phyloP scores from a whole-genome alignment of 345 rosid species.

The Clausena lansium region DNA sequence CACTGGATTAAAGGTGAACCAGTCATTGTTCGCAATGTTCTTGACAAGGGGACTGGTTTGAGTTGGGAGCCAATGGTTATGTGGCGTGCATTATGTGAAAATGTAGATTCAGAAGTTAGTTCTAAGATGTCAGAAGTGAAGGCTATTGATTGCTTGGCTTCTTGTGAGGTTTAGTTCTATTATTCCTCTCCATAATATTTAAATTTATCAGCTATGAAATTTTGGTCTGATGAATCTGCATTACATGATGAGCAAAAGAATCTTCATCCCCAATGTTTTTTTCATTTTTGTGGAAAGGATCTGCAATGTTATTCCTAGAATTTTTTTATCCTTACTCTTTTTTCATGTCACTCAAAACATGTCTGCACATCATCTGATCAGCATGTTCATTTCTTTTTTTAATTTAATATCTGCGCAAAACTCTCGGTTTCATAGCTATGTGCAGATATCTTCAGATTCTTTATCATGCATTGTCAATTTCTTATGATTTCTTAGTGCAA shows the following conservation, averaged over 20 bases:
- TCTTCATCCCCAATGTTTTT: background rate
- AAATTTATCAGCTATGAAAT: background rate
- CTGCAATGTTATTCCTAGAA: background rate
- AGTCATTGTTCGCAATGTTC: slow-evolving; percentile 58
- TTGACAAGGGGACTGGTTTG: slow-evolving; percentile 52
- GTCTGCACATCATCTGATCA: background rate
- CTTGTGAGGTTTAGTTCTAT: slow-evolving; percentile 53
- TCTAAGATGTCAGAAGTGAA: slow-evolving; percentile 60
- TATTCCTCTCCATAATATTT: background rate
- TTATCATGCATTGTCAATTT: background rate
- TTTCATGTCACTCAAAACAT: background rate
- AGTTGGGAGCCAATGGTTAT: slow-evolving; percentile 99
- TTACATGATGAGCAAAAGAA: background rate
- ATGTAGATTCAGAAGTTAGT: slow-evolving; percentile 33
- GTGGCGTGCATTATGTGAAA: slow-evolving; percentile 83
- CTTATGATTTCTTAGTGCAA: background rate
- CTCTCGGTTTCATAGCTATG: background rate
- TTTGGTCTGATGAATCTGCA: background rate
- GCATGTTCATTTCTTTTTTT: background rate
- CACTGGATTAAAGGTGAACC: slow-evolving; percentile 90
- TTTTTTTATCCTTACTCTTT: background rate
- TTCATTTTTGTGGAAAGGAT: background rate
- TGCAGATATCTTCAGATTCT: background rate
- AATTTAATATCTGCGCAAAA: background rate
- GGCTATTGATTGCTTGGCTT: slow-evolving; percentile 77